Base-by-base conservation (phyloP, 2,329 filamentous ascomycete species). In the Botryosphaeria agaves region DNA sequence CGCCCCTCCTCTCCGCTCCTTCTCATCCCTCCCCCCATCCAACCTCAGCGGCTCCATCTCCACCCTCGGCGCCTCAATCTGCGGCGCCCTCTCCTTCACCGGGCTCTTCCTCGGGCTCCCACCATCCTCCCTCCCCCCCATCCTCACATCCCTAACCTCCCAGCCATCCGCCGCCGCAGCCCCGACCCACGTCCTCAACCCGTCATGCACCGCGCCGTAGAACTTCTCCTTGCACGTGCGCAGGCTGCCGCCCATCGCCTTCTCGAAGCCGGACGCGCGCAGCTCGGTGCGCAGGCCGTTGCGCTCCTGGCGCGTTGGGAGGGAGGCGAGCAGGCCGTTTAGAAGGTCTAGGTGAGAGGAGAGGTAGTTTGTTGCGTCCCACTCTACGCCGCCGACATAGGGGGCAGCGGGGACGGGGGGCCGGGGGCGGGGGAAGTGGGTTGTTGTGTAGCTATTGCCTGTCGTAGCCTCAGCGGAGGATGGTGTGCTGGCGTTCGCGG, bases 141-240 rank as follows among this genome's bases (percentile, higher is more conserved):
- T 82, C 31, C 85, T 66, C 15, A 95, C 85, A 44, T 78, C 74
- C 31, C 68, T 66, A 26, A 84, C 76, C 30, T 83, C 72, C 87
- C 89, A 98, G 27, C 72, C 80, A 52, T 98, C 89, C 36, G 85
- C 84, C 17, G 64, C 66, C 0, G 83, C 85, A 1, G 87, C 89
- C 0, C 76, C 76, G 12, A 94, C 79, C 85, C 87, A 98, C 5
- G 80, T 85, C 32, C 79, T 73, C 38, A 95, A 62, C 2, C 76
- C 83, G 42, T 87, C 82, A 49, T 98, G 89, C 3, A 98, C 80
- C 29, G 79, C 74, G 2, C 80, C 79, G 49, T 98, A 95, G 51
- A 95, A 93, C 52, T 95, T 95, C 54, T 94, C 85, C 52, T 95
- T 98, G 62, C 87, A 95, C 11, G 87, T 76, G 4, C 89, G 73